Base-by-base conservation (phyloP, 2,329 filamentous ascomycete species). In the Ceratocystis alfenasii region DNA sequence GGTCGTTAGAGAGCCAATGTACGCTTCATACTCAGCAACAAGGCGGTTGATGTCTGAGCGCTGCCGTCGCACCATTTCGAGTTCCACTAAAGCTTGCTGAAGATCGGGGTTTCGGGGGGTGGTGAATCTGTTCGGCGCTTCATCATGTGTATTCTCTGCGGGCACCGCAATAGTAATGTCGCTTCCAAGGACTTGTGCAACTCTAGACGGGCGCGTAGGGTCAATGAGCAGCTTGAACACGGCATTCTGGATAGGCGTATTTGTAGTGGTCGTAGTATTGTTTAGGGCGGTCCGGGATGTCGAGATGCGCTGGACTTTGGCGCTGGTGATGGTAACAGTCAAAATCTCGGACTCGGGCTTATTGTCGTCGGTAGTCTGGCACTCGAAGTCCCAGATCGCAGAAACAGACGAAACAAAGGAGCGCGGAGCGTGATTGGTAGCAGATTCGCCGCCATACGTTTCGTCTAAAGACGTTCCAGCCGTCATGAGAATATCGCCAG, bases 161-260 rank as follows among this genome's bases (percentile, higher is more conserved):
- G 66, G 66, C 33, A 67, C 60, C 4, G 63, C 60, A 28, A 67
- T 44, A 2, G 30, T 46, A 41, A 67, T 25, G 46, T 65, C 66
- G 22, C 63, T 65, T 8, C 66, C 66, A 28, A 67, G 48, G 30
- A 67, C 66, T 36, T 67, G 63, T 22, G 62, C 30, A 30, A 68
- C 55, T 61, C 65, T 68, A n/a, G 46, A 53, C n/a, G 46, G 53
- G 17, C 53, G 53, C 4, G 64, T 68, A 17, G 64, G 64, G 12
- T 68, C 66, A 41, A 67, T 65, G 33, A 67, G 44, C 10, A 67
- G 59, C 30, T 67, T 67, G 28, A 67, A 67, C n/a, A 67, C 66
- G 3, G 66, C 46, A 60, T 67, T 67, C 28, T 67, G 66, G 4
- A 65, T 44, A 10, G 66, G 30, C 8, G 66, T 48, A 15, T 25